These are phyloP conservation scores for Ehretia macrophylla DNA, from an alignment of 257 asterid genomes.

Conservation along the genomic window DNA sequence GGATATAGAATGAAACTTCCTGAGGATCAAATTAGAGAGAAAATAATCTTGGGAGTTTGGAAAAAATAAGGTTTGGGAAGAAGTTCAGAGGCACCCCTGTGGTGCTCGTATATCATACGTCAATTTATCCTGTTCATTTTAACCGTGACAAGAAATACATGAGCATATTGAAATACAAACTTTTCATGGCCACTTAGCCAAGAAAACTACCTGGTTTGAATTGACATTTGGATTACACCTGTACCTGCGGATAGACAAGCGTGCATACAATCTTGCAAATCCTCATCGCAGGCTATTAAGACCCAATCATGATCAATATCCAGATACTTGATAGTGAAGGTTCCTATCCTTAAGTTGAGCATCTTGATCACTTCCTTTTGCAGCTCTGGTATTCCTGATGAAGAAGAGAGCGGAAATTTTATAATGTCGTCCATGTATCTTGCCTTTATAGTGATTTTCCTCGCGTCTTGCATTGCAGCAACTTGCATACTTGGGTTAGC, in stretches of 20 bases:
- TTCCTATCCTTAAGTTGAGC: constrained; percentile 10
- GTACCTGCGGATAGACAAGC: not conserved
- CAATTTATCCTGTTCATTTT: too few species aligned
- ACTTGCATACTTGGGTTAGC: too few species aligned
- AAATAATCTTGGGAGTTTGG: too few species aligned
- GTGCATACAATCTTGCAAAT: constrained; percentile 4
- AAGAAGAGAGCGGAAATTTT: constrained; percentile 8
- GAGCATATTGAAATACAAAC: too few species aligned
- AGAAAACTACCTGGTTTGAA: not conserved
- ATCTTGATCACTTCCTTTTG: constrained; percentile 17
- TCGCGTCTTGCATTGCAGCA: not conserved
- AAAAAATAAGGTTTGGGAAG: too few species aligned
- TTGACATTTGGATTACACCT: not conserved
- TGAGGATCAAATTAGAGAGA: too few species aligned
- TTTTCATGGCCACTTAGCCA: too few species aligned
- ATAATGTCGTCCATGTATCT: too few species aligned
- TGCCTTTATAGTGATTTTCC: constrained; percentile 9
- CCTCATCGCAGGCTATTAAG: constrained; percentile 11
- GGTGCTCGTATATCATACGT: too few species aligned
- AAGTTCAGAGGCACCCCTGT: too few species aligned
- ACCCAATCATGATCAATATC: constrained; percentile 22
- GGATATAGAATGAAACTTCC: too few species aligned
- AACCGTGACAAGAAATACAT: too few species aligned
- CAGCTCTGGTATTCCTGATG: constrained; percentile 8
- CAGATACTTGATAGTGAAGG: constrained; percentile 15